Evolutionary conservation across 352 stramenopile species (phyloP), one percentile per base, ranked within the genome.

Genomic region (Albugo candida): DNA sequence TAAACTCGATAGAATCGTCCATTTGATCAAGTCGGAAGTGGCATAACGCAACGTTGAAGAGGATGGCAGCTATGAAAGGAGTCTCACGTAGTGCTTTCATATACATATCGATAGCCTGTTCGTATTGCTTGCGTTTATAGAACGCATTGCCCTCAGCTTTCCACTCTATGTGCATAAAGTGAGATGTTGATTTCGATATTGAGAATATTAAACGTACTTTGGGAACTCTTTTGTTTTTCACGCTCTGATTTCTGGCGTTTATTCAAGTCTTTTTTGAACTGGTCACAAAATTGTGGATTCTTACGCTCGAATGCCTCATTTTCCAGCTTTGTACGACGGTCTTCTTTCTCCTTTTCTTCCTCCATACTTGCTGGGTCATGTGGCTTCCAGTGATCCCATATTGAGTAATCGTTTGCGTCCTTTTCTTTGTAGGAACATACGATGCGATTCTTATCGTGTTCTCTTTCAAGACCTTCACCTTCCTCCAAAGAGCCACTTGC

Each of bases 321-420:
- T 41, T 69, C 66, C 16, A 78, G 42, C 31, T 78, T 81, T 36
- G 84, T 67, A 3, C 82, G 47, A 18, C 67, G 60, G 0, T 58
- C 61, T 20, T 82, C 69, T 5, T 66, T 61, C 40, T 69, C 61
- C 0, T 61, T 65, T n/a, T 67, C 64, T 46, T 86, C 76, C 27
- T 81, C 65, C 4, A 71, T 24, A 11, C 70, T 77, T 12, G 68
- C 73, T 0, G 76, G 73, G 34, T 89, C 76, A 52, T 84, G 59
- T 0, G 76, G 73, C 24, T 70, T 65, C 73, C 76, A 89, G n/a
- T 60, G 60, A 18, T 62, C 24, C 76, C 76, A 89, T n/a, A 70
- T 16, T 6, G 76, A 89, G 56, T 86, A 89, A 59, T 85, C 72
- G 52, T 85, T 88, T 19, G 69, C 72, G 41, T 89, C 76, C 2